Percentiles rank a stretch among this genome's conserved stretches.
phyloP scores from a whole-genome alignment of 1,284 basidiomycete genomes.

The Ceratobasidium sp. region DNA sequence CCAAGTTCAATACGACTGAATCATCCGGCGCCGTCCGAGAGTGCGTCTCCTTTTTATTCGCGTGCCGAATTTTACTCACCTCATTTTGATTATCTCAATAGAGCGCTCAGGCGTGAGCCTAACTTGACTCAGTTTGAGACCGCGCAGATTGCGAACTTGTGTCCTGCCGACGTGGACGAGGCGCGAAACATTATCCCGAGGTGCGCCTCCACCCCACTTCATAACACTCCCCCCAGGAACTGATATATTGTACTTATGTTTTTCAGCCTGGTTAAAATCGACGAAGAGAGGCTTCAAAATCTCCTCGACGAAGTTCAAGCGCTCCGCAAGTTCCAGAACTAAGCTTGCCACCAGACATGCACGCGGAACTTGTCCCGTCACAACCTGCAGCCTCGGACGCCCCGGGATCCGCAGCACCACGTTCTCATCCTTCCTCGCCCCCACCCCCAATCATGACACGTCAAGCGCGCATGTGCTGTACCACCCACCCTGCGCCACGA shows the following conservation, averaged over 20 bases:
- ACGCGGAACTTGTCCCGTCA: too few species aligned
- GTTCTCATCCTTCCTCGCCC: not conserved
- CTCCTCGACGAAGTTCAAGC: constrained; percentile 89
- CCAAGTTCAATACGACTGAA: constrained; percentile 89
- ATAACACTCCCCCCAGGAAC: not conserved
- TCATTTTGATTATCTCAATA: constrained; percentile 54
- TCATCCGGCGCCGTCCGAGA: constrained; percentile 90
- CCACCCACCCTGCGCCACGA: not conserved
- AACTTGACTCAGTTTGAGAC: constrained; percentile 90
- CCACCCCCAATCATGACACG: not conserved
- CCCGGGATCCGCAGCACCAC: not conserved
- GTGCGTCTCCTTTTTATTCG: constrained; percentile 63
- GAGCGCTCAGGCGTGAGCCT: constrained; percentile 80
- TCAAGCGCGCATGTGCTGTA: not conserved
- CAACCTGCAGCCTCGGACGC: not conserved
- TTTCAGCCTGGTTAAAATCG: constrained; percentile 82
- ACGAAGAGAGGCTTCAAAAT: constrained; percentile 85
- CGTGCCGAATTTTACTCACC: not conserved
- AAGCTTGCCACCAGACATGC: constrained; percentile 47
- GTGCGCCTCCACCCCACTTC: constrained; percentile 58
- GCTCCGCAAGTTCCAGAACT: constrained; percentile 89
- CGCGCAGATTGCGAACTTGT: constrained; percentile 91
- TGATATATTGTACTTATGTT: not conserved
- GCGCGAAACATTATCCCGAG: constrained; percentile 93
- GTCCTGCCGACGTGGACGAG: constrained; percentile 89